A percentile compares a stretch with the other conserved stretches of the same genome.
These are phyloP conservation scores for Pythium coloratum DNA, from an alignment of 352 stramenopile genomes.

Conservation along the genomic window DNA sequence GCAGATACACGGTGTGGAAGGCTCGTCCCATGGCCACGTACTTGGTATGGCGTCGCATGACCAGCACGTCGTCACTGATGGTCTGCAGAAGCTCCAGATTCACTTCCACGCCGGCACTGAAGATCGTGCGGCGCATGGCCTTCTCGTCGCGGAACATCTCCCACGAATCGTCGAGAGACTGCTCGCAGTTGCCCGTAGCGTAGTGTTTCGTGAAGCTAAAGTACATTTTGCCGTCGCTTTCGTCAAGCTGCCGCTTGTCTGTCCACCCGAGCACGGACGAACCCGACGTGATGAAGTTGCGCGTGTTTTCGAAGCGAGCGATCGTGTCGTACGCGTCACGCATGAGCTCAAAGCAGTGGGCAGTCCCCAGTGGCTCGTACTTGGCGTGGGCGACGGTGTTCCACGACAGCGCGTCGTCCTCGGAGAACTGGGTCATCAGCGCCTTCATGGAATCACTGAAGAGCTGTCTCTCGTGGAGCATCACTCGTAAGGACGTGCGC, in stretches of 20 bases:
- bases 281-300: constrained; percentile 47
- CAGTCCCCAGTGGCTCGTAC: constrained; percentile 32
- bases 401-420: constrained; percentile 25
- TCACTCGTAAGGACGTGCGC: constrained; percentile 43
- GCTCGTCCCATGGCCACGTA: constrained; percentile 46
- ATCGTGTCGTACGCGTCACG: constrained; percentile 59
- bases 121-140: constrained; percentile 55
- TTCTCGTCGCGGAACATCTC: constrained; percentile 45
- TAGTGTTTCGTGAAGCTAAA: constrained; percentile 62
- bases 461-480: constrained; percentile 59
- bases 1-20: constrained; percentile 73
- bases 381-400: constrained; percentile 34
- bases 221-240: constrained; percentile 46
- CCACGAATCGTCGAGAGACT: constrained; percentile 53
- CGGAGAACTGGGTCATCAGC: constrained; percentile 34
- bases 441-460: constrained; percentile 44
- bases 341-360: constrained; percentile 50
- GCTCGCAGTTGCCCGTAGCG: constrained; percentile 31
- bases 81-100: constrained; percentile 50
- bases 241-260: constrained; percentile 50
- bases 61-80: constrained; percentile 46
- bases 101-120: constrained; percentile 43
- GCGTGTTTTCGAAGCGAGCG: constrained; percentile 40
- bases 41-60: constrained; percentile 59
- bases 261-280: constrained; percentile 58